phyloP scores from a whole-genome alignment of 2,329 filamentous ascomycete species.

The Colletotrichum spaethianum region DNA sequence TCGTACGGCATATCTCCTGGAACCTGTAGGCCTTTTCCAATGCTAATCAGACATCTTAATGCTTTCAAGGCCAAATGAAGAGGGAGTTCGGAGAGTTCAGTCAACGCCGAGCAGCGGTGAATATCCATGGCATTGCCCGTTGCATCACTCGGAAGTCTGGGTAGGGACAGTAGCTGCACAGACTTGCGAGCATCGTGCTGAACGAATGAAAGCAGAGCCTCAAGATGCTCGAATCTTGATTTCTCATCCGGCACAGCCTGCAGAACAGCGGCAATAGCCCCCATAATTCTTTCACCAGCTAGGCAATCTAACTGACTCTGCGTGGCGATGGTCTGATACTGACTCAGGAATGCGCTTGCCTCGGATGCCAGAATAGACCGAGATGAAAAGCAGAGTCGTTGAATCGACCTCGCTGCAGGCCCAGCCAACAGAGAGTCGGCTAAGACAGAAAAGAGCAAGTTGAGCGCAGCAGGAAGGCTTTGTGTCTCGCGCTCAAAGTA shows the following conservation, averaged over 20 bases:
- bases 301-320: slow-evolving; percentile 74
- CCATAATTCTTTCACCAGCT: slow-evolving; percentile 80
- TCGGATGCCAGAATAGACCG: slow-evolving; percentile 77
- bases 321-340: slow-evolving; percentile 77
- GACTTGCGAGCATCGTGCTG: slow-evolving; percentile 64
- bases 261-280: slow-evolving; percentile 81
- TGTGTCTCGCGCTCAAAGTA: slow-evolving; percentile 81
- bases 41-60: slow-evolving; percentile 77
- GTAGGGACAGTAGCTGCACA: slow-evolving; percentile 47
- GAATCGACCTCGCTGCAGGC: slow-evolving; percentile 82
- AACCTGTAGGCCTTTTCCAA: slow-evolving; percentile 81
- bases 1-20: slow-evolving; percentile 78
- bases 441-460: slow-evolving; percentile 81
- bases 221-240: slow-evolving; percentile 59
- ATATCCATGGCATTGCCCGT: not conserved
- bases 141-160: slow-evolving; percentile 45
- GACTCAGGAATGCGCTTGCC: slow-evolving; percentile 76
- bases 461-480: slow-evolving; percentile 78
- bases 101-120: slow-evolving; percentile 30
- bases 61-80: slow-evolving; percentile 67
- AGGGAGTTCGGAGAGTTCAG: slow-evolving; percentile 55
- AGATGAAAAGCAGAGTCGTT: slow-evolving; percentile 82
- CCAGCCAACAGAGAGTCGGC: slow-evolving; percentile 73
- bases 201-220: slow-evolving; percentile 72
- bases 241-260: slow-evolving; percentile 71